A percentile compares a stretch with the other conserved stretches of the same genome.
phyloP scores from a whole-genome alignment of 176 grass and related monocot genomes.

The Avena atlantica region DNA sequence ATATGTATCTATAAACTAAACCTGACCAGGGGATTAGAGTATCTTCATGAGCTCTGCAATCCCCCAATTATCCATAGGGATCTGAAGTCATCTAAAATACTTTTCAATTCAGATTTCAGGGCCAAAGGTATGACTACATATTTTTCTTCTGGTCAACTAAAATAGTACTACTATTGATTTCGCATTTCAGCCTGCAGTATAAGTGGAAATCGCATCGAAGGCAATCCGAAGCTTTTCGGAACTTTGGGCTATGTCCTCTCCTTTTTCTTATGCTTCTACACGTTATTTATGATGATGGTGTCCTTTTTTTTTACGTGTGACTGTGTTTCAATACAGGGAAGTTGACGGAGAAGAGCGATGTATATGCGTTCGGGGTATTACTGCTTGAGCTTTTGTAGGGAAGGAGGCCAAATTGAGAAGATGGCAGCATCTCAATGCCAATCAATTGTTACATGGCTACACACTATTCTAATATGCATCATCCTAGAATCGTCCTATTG shows the following conservation, averaged over 20 bases:
- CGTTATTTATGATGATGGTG: background rate
- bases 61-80: background rate
- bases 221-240: slow-evolving; percentile 74
- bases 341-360: slow-evolving; percentile 98
- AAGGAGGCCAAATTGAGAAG: slow-evolving; percentile 84
- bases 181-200: slow-evolving; percentile 88
- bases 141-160: no score
- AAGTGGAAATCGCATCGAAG: slow-evolving; percentile 72
- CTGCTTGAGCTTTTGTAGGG: slow-evolving; percentile 89
- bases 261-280: background rate
- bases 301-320: slow-evolving; percentile 23
- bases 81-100: no score
- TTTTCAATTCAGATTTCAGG: no score
- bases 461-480: background rate
- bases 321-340: slow-evolving; percentile 66
- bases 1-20: no score
- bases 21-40: no score
- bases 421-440: slow-evolving; percentile 76
- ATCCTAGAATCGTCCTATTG: background rate
- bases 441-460: slow-evolving; percentile 95
- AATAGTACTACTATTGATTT: slow-evolving; percentile 7
- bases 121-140: no score
- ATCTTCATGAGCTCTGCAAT: no score
- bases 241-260: slow-evolving; percentile 82
- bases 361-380: slow-evolving; percentile 95